A percentile compares a stretch with the other conserved stretches of the same genome.
Evolutionary conservation across 345 rosid species (phyloP).

Genomic region (Citrus sinensis): DVS_A1.0 CM039166.1:12100001-12100500

Average conservation of each 20-base stretch:
- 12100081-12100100: neutral
- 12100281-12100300: slow-evolving; percentile 19
- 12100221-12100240: slow-evolving; percentile 67
- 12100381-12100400: neutral
- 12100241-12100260: slow-evolving; percentile 79
- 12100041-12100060: neutral
- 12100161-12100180: slow-evolving; percentile 16
- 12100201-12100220: slow-evolving; percentile 54
- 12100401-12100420: neutral
- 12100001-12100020: neutral
- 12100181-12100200: slow-evolving; percentile 7
- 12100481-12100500: neutral
- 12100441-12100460: neutral
- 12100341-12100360: slow-evolving; percentile 33
- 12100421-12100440: neutral
- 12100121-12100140: neutral
- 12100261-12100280: slow-evolving; percentile 61
- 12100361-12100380: neutral
- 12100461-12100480: neutral
- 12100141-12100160: slow-evolving; percentile 26
- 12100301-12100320: slow-evolving; percentile 17
- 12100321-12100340: slow-evolving; percentile 27
- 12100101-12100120: neutral
- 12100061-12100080: neutral
- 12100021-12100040: neutral